phyloP scores from a whole-genome alignment of 2,329 filamentous ascomycete genomes.

The Colletotrichum orbiculare region DNA sequence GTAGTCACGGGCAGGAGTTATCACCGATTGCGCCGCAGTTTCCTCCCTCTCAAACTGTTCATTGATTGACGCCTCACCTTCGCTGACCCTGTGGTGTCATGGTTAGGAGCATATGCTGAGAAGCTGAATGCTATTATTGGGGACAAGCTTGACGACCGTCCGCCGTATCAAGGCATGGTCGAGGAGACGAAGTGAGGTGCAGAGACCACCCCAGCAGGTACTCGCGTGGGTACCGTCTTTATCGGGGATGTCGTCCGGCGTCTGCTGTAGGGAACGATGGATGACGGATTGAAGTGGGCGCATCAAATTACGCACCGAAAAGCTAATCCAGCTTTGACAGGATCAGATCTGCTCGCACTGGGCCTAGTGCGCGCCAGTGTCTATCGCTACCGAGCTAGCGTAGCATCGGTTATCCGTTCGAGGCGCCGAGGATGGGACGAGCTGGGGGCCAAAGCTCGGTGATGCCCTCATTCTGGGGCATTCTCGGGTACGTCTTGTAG shows the following conservation, averaged over 20 bases:
- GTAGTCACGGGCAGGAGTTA: no score
- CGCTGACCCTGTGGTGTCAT: no score
- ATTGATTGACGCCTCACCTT: no score
- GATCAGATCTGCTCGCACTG: slow-evolving; percentile 33
- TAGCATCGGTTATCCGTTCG: slow-evolving; percentile 27
- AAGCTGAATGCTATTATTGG: slow-evolving; percentile 4
- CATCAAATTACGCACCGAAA: slow-evolving; percentile 20
- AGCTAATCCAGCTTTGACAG: slow-evolving; percentile 33
- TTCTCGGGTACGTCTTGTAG: background rate
- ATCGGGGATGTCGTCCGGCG: slow-evolving; percentile 13
- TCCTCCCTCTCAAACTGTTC: no score
- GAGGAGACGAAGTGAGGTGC: no score
- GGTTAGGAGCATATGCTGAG: no score
- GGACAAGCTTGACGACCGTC: background rate
- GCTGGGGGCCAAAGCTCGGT: slow-evolving; percentile 29
- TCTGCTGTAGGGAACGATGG: slow-evolving; percentile 15
- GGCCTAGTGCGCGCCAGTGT: slow-evolving; percentile 24
- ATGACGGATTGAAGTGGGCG: slow-evolving; percentile 25
- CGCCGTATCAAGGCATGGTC: background rate
- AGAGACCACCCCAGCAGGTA: no score
- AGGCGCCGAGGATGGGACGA: slow-evolving; percentile 34
- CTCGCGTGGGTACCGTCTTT: slow-evolving; percentile 6
- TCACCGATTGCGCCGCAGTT: no score
- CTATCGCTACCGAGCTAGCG: slow-evolving; percentile 24
- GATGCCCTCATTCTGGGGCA: slow-evolving; percentile 11